These are phyloP conservation scores for Porphyrellus sp. DNA, from an alignment of 1,284 basidiomycete species.

Conservation along the genomic window DNA sequence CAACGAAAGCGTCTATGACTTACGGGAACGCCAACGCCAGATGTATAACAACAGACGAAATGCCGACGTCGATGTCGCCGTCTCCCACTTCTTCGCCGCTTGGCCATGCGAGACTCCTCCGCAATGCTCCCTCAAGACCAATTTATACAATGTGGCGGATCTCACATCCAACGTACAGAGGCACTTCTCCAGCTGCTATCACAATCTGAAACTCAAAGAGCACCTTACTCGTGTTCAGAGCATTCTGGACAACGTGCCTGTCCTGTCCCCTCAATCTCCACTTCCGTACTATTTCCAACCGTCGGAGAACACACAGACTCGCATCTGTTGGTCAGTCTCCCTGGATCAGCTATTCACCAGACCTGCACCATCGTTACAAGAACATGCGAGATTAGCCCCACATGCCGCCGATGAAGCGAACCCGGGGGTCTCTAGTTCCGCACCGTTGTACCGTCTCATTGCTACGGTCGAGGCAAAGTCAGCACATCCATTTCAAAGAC, in stretches of 20 bases:
- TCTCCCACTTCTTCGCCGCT: not conserved
- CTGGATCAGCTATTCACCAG: slow-evolving; percentile 12
- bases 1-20: slow-evolving; percentile 4
- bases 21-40: slow-evolving; percentile 8
- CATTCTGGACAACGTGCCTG: not conserved
- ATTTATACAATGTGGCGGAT: slow-evolving; percentile 6
- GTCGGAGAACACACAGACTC: not conserved
- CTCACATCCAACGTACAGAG: not conserved
- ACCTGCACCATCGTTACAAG: not conserved
- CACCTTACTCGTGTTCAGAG: not conserved
- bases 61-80: slow-evolving; percentile 4
- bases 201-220: not conserved
- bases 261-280: not conserved
- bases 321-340: not conserved
- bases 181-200: not conserved
- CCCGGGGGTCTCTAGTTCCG: not conserved
- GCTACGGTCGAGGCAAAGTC: not conserved
- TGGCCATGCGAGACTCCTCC: slow-evolving; percentile 22
- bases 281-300: slow-evolving; percentile 16
- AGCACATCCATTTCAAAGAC: not conserved
- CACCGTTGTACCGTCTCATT: slow-evolving; percentile 11
- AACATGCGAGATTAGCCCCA: not conserved
- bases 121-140: not conserved
- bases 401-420: not conserved
- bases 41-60: slow-evolving; percentile 9